Percentiles rank a stretch among this genome's conserved stretches.
phyloP scores from a whole-genome alignment of 2,329 filamentous ascomycete genomes.

The Aspergillus sp. region DNA sequence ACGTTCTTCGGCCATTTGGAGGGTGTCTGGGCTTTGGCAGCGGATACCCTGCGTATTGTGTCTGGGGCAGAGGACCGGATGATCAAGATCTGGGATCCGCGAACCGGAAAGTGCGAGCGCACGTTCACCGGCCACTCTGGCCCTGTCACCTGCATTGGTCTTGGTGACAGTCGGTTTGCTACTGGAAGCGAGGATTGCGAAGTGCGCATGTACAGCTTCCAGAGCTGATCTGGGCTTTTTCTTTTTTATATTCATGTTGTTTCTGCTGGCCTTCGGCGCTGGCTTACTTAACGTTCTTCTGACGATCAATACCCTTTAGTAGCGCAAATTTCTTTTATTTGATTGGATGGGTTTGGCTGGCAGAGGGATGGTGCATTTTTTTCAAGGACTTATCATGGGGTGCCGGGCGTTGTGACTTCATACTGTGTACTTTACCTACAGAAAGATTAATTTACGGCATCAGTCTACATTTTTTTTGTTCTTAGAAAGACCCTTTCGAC shows the following conservation, averaged over 20 bases:
- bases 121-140: slow-evolving; percentile 90
- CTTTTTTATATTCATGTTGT: background rate
- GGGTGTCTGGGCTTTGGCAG: slow-evolving; percentile 90
- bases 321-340: background rate
- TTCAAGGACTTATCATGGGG: background rate
- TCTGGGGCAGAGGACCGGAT: slow-evolving; percentile 90
- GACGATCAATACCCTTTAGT: slow-evolving; percentile 1
- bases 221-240: slow-evolving; percentile 26
- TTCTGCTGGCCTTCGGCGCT: slow-evolving; percentile 1
- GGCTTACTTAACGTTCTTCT: slow-evolving; percentile 1
- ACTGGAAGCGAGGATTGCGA: slow-evolving; percentile 94
- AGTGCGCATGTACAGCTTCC: slow-evolving; percentile 79
- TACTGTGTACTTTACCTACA: background rate
- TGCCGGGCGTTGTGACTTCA: background rate
- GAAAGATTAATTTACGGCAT: background rate
- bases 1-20: slow-evolving; percentile 97
- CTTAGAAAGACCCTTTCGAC: background rate
- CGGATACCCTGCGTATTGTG: slow-evolving; percentile 83
- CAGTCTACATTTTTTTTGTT: background rate
- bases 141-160: slow-evolving; percentile 87
- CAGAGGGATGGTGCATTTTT: background rate
- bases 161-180: slow-evolving; percentile 86
- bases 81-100: slow-evolving; percentile 94
- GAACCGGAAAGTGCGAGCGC: slow-evolving; percentile 85
- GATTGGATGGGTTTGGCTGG: background rate